Evolutionary conservation across 179 eudicot genomes (phyloP), one percentile per base, ranked within the genome.

Genomic region (Drosera spatulata): DNA sequence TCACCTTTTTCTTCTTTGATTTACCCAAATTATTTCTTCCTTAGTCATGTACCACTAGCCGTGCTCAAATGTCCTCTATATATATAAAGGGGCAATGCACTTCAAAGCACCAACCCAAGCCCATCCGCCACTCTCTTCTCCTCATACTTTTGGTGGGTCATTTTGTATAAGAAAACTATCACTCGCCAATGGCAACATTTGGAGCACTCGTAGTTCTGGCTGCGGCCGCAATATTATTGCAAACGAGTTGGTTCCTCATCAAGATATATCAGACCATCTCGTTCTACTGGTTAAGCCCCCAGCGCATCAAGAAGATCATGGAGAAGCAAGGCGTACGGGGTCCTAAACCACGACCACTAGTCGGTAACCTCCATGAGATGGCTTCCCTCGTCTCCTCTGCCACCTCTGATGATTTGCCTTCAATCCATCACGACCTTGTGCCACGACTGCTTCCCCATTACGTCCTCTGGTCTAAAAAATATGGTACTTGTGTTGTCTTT

Each of bases 291-390:
- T 7, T 85, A 41, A 81, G 56, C 33, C 96, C 96, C 1, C 74
- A 83, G 77, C 87, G 85, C 52, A 88, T 88, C 76, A 76, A 71
- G 67, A 83, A 72, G 68, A 62, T 71, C 7, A 88, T 88, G 93
- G 84, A 83, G 13, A 79, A 70, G 50, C 96, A 88, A 85, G 93
- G 93, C 14, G 84, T 88, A 63, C 71, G 71, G 79, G 96, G 96
- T 22, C 96, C 96, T 2, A 76, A 83, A 63, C 89, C 93, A 0
- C 79, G 87, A 15, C 78, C 75, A 53, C 85, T 88, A 9, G 63
- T 76, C 4, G 96, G 96, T 0, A 88, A 88, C 83, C 77, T 85
- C 69, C 12, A 74, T 12, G 87, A 88, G 56, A 81, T 88, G 84
- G 71, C 93, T 5, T 63, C 82, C 14, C 75, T 81, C 3, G 66